Percentiles rank a stretch among this genome's conserved stretches.
These are phyloP conservation scores for Aspergillus ochraceoroseus DNA, from an alignment of 2,329 filamentous ascomycete species.

Conservation along the genomic window DNA sequence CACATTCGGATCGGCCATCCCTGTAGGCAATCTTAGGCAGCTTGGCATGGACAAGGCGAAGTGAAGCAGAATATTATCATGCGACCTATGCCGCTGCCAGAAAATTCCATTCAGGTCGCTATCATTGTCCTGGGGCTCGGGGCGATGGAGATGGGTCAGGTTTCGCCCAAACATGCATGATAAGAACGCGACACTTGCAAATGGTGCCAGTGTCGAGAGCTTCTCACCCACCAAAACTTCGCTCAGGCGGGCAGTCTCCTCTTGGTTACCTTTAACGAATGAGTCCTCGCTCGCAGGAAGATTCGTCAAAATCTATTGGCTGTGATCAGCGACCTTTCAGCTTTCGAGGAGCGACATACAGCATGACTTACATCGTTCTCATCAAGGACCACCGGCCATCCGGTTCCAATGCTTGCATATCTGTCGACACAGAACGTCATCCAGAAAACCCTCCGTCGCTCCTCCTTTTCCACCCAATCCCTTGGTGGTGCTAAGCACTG, in stretches of 20 bases:
- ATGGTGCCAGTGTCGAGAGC: conserved; percentile 68
- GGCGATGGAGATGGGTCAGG: conserved; percentile 82
- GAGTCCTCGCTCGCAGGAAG: conserved; percentile 79
- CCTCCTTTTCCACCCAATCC: conserved; percentile 92
- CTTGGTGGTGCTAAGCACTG: conserved; percentile 79
- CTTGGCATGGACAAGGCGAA: conserved; percentile 77
- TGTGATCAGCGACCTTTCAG: conserved; percentile 19
- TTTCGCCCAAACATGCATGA: conserved; percentile 89
- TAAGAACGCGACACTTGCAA: conserved; percentile 75
- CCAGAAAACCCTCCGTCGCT: conserved; percentile 90
- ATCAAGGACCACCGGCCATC: conserved; percentile 93
- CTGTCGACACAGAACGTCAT: conserved; percentile 85
- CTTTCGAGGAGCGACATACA: neutral
- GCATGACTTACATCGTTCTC: conserved; percentile 64
- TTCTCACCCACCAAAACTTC: conserved; percentile 58
- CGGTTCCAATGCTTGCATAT: conserved; percentile 92
- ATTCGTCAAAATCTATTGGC: conserved; percentile 65
- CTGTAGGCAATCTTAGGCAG: conserved; percentile 71
- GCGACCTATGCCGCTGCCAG: conserved; percentile 84
- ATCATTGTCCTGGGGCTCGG: conserved; percentile 73
- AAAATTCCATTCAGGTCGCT: conserved; percentile 87
- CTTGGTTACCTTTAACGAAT: conserved; percentile 72
- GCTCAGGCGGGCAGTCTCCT: conserved; percentile 63
- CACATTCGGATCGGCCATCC: conserved; percentile 72
- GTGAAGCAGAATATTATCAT: conserved; percentile 87